A percentile compares a stretch with the other conserved stretches of the same genome.
phyloP scores from a whole-genome alignment of 192 early-diverging fungal genomes.

The Entophlyctis luteolus region DNA sequence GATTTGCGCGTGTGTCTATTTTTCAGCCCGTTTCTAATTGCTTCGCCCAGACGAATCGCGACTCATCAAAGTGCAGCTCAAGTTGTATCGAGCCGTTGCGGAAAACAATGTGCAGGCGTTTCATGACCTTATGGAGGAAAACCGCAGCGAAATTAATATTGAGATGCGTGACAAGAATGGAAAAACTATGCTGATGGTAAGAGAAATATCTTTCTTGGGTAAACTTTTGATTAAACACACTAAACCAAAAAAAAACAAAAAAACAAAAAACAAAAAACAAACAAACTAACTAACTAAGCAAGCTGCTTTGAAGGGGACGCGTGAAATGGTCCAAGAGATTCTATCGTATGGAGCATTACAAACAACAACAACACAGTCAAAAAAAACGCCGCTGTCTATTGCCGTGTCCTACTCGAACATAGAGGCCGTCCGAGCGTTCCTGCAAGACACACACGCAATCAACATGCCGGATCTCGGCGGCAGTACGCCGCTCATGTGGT shows the following conservation, averaged over 20 bases:
- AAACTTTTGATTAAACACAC: neutral
- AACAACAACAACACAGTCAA: slow-evolving; percentile 33
- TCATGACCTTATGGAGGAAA: slow-evolving; percentile 23
- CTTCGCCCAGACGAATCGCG: slow-evolving; percentile 35
- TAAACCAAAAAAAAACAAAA: neutral
- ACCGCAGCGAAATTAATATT: slow-evolving; percentile 36
- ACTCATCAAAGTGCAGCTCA: slow-evolving; percentile 27
- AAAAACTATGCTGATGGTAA: slow-evolving; percentile 47
- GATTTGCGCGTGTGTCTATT: neutral
- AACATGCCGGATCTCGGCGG: slow-evolving; percentile 41
- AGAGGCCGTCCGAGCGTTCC: slow-evolving; percentile 32
- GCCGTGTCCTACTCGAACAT: slow-evolving; percentile 40
- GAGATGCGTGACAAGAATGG: slow-evolving; percentile 46
- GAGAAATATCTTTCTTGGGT: neutral
- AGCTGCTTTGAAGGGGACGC: slow-evolving; percentile 37
- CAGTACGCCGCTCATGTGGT: slow-evolving; percentile 50
- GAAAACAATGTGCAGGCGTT: slow-evolving; percentile 36
- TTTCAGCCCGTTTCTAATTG: neutral
- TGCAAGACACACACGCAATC: slow-evolving; percentile 16
- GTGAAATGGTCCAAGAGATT: slow-evolving; percentile 32
- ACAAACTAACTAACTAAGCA: slow-evolving; percentile 23
- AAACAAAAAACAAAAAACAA: neutral
- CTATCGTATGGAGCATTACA: slow-evolving; percentile 33
- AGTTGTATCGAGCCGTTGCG: slow-evolving; percentile 38
- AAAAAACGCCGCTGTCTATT: slow-evolving; percentile 45